Conservation (phyloP, 1,284 basidiomycete species). For the Sanghuangporus baumii region DNA sequence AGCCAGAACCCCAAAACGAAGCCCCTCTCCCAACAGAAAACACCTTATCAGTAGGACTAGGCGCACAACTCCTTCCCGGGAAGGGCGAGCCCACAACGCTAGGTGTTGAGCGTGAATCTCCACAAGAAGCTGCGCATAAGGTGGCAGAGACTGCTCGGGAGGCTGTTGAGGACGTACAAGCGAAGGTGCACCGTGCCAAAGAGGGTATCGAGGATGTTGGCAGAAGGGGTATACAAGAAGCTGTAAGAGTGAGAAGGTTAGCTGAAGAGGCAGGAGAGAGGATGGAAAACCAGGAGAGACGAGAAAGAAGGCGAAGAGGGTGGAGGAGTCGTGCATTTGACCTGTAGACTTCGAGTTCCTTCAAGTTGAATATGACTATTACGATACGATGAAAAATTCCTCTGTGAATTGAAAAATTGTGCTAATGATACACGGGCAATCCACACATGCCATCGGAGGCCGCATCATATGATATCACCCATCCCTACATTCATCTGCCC, state of each 20-base stretch:
- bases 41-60: slow-evolving; percentile 37
- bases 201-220: neutral
- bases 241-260: slow-evolving; percentile 22
- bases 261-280: slow-evolving; percentile 24
- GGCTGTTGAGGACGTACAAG: neutral
- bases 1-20: slow-evolving; percentile 6
- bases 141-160: slow-evolving; percentile 6
- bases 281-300: slow-evolving; percentile 21
- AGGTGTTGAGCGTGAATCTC: slow-evolving; percentile 21
- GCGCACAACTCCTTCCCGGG: slow-evolving; percentile 41
- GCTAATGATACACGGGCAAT: slow-evolving; percentile 1
- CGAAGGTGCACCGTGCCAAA: neutral
- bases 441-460: neutral
- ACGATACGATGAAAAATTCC: neutral
- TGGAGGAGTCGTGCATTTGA: slow-evolving; percentile 23
- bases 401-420: neutral
- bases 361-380: neutral
- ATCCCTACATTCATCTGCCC: neutral
- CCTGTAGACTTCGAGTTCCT: neutral
- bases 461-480: neutral
- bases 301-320: slow-evolving; percentile 19
- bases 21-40: slow-evolving; percentile 25
- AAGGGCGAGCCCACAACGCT: slow-evolving; percentile 35
- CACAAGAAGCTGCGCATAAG: slow-evolving; percentile 23
- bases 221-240: slow-evolving; percentile 20